A percentile compares a stretch with the other conserved stretches of the same genome.
phyloP scores from a whole-genome alignment of 2,329 filamentous ascomycete genomes.

The Neofusicoccum kwambonambiense region DNA sequence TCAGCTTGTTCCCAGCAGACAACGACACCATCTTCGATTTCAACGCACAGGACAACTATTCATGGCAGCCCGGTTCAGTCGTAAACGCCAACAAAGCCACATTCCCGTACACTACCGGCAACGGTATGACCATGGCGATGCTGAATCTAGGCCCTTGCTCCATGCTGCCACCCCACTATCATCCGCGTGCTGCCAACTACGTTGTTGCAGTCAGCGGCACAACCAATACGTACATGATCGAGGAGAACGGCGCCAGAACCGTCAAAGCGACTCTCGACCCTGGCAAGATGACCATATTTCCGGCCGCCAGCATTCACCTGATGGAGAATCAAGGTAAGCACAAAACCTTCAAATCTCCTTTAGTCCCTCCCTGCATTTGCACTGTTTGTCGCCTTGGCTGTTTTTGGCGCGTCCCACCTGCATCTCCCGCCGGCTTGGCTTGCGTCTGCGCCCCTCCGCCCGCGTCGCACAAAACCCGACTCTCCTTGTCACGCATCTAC shows the following conservation, averaged over 20 bases:
- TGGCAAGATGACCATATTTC: conserved; percentile 53
- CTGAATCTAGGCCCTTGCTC: conserved; percentile 51
- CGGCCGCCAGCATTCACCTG: conserved; percentile 47
- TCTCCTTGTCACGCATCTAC: not conserved
- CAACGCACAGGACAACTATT: conserved; percentile 42
- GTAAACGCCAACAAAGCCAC: conserved; percentile 54
- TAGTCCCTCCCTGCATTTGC: conserved; percentile 1
- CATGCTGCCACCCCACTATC: conserved; percentile 53
- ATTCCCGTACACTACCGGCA: conserved; percentile 48
- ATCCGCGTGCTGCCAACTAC: conserved; percentile 51
- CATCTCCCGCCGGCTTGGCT: not conserved
- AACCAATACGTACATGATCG: conserved; percentile 52
- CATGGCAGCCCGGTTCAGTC: conserved; percentile 47
- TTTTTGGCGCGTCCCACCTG: not conserved
- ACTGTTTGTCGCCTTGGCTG: not conserved
- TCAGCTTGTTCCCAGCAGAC: conserved; percentile 40
- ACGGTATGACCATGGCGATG: conserved; percentile 50
- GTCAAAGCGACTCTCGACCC: conserved; percentile 43
- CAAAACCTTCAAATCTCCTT: not conserved
- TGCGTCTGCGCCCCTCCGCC: not conserved
- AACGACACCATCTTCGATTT: conserved; percentile 54
- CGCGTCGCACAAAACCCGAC: not conserved
- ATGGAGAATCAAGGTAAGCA: conserved; percentile 52
- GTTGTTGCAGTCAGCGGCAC: conserved; percentile 50
- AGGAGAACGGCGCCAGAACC: conserved; percentile 50